Conservation (phyloP, 2,329 filamentous ascomycete genomes). For the Cladosporium cucumerinum region DNA sequence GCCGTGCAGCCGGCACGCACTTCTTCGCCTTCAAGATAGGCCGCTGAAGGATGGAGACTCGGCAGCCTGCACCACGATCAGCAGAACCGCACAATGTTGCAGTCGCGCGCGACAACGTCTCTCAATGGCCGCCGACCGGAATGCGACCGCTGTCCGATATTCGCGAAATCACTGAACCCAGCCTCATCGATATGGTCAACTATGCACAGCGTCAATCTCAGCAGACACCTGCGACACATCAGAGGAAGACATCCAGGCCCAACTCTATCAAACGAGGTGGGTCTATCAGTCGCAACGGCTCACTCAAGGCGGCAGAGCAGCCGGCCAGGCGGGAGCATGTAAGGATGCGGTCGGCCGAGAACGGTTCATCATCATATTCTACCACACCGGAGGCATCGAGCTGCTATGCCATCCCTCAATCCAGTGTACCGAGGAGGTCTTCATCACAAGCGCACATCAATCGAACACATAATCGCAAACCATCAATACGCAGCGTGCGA, state of each 20-base stretch:
- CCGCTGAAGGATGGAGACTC: conserved; percentile 1
- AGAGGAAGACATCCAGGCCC: conserved; percentile 30
- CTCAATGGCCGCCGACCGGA: conserved; percentile 6
- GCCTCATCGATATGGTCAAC: conserved; percentile 37
- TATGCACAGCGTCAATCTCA: conserved; percentile 7
- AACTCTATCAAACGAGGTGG: conserved; percentile 26
- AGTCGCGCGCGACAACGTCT: neutral
- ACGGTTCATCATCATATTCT: conserved; percentile 32
- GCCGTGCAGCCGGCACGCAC: neutral
- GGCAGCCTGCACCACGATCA: neutral
- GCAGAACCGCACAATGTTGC: neutral
- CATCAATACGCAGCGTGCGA: conserved; percentile 20
- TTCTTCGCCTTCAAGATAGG: neutral
- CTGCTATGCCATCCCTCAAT: conserved; percentile 45
- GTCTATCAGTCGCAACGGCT: conserved; percentile 23
- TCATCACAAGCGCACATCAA: conserved; percentile 38
- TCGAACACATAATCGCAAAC: conserved; percentile 20
- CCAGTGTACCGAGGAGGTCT: conserved; percentile 45
- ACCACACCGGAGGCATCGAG: conserved; percentile 40
- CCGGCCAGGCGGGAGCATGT: conserved; percentile 7
- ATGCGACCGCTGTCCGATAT: conserved; percentile 48
- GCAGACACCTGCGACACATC: conserved; percentile 6
- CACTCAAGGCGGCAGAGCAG: conserved; percentile 23
- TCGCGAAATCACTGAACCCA: conserved; percentile 49
- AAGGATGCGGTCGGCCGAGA: conserved; percentile 17